Evolutionary conservation across 768 basidiomycete species (phyloP).

Genomic region (Kwoniella dejecticola): DNA sequence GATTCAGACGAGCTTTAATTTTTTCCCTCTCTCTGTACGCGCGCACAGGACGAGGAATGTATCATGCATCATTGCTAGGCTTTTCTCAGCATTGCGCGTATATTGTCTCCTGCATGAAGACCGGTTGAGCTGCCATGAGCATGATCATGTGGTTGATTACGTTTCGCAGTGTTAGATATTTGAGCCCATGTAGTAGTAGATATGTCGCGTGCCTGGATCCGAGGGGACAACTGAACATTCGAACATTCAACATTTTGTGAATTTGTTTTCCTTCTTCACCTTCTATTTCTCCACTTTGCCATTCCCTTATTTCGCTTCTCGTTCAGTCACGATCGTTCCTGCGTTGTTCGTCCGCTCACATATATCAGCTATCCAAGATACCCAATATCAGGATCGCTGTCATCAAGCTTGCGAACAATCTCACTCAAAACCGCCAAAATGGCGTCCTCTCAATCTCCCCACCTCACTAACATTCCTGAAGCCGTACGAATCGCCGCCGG

Average conservation of each 20-base stretch:
- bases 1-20: too few species aligned
- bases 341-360: not conserved
- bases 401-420: not conserved
- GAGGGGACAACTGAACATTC: not conserved
- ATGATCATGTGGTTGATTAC: too few species aligned
- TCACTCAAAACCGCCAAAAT: slow-evolving; percentile 16
- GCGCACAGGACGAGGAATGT: not conserved
- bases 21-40: too few species aligned
- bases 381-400: not conserved
- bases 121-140: not conserved
- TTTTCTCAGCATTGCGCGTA: too few species aligned
- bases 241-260: not conserved
- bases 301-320: not conserved
- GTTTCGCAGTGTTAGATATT: too few species aligned
- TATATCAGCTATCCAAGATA: not conserved
- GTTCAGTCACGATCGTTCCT: not conserved
- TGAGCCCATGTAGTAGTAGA: too few species aligned
- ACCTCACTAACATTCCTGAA: slow-evolving; percentile 54
- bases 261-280: not conserved
- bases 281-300: not conserved
- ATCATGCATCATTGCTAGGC: slow-evolving; percentile 2
- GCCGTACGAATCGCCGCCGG: slow-evolving; percentile 88
- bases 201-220: not conserved
- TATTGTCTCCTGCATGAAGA: too few species aligned
- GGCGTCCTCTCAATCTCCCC: slow-evolving; percentile 38